Percentiles rank a stretch among this genome's conserved stretches.
Conservation (phyloP, 805 yeast species). For the Hyphopichia homilentoma region DNA sequence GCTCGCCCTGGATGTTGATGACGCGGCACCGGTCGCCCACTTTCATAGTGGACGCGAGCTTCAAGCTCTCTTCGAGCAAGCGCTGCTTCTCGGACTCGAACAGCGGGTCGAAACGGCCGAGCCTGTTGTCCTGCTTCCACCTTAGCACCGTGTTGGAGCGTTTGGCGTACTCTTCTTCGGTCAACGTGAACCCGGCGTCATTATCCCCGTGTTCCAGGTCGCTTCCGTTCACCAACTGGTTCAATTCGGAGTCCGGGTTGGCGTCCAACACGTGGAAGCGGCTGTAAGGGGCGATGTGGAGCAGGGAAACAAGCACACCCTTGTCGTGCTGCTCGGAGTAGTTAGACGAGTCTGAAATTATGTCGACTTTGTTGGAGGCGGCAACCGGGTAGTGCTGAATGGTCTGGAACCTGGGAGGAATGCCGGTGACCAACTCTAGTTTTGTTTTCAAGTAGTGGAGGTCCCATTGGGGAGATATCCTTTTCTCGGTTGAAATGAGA, state of each 20-base stretch:
- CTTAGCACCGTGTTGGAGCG: conserved; percentile 61
- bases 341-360: conserved; percentile 14
- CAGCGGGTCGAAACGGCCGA: conserved; percentile 71
- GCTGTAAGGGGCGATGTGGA: conserved; percentile 34
- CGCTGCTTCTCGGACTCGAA: conserved; percentile 27
- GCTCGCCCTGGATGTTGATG: conserved; percentile 43
- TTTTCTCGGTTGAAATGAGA: conserved; percentile 65
- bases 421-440: conserved; percentile 71
- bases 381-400: conserved; percentile 43
- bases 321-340: conserved; percentile 13
- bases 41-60: conserved; percentile 21
- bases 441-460: conserved; percentile 47
- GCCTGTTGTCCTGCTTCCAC: conserved; percentile 68
- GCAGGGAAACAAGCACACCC: conserved; percentile 14
- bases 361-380: conserved; percentile 31
- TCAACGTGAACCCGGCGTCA: conserved; percentile 39
- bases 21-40: conserved; percentile 54
- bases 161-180: conserved; percentile 59
- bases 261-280: conserved; percentile 58
- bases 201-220: conserved; percentile 5
- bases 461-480: conserved; percentile 62
- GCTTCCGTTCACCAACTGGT: conserved; percentile 29
- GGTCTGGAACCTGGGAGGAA: conserved; percentile 55
- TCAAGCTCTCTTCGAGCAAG: conserved; percentile 26
- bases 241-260: conserved; percentile 50